Base-by-base conservation (phyloP, 2,329 filamentous ascomycete species). In the Aureobasidium sp. region DNA sequence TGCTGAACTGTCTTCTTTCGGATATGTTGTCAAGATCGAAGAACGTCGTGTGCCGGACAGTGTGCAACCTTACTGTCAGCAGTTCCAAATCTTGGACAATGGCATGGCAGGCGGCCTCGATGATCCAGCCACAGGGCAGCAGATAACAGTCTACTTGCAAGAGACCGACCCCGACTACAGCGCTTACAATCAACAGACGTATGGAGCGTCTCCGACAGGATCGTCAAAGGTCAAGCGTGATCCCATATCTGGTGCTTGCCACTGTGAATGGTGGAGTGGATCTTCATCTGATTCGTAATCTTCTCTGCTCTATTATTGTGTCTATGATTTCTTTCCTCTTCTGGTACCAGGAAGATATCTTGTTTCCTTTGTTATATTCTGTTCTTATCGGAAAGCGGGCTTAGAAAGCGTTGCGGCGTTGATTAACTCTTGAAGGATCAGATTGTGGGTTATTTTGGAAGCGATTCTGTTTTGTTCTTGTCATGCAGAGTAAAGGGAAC, bases 21-120 rank as follows among this genome's bases (percentile, higher is more conserved):
- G 85, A 0, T 84, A 82, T 56, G 77, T 83, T 29, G 77, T 88
- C 67, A 88, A 88, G 72, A 78, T 89, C 49, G 83, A 86, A 70
- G 85, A 89, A 71, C 82, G 85, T 57, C 81, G 86, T 27, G 69
- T 82, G 19, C 73, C 77, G 8, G 73, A 76, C 47, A 73, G 76
- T 6, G 70, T 76, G 9, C 68, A 76, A 56, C 81, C 85, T 1
- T 88, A 86, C 70, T 89, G 86, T 68, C 79, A 87, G 67, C 81
- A 86, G 68, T 86, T 87, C 79, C 76, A 82, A 64, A 77, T 88
- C 14, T 73, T 84, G 60, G 72, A 80, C 52, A 76, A 84, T 65
- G 80, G 81, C 33, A 67, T 71, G 9, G 70, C 81, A 37, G 71
- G 75, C 33, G 70, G 71, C 39, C 71, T 72, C 29, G 63, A 66